These are phyloP conservation scores for Metarhizium rileyi DNA, from an alignment of 2,329 filamentous ascomycete genomes.

Conservation along the genomic window DNA sequence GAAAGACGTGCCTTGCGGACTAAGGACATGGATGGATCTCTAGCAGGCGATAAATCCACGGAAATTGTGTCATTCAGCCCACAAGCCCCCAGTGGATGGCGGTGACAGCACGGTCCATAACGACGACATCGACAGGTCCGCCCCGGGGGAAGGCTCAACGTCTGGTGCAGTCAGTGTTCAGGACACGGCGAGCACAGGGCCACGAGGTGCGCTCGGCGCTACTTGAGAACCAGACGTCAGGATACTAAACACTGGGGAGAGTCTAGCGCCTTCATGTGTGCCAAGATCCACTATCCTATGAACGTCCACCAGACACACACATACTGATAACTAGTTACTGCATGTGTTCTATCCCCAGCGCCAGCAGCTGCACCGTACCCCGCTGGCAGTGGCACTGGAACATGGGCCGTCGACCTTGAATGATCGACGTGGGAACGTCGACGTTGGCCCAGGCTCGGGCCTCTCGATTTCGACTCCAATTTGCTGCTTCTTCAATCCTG, in stretches of 20 bases:
- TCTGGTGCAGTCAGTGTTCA: too few species aligned
- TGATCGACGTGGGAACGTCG: neutral
- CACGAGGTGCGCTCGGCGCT: too few species aligned
- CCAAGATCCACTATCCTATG: neutral
- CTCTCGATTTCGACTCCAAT: neutral
- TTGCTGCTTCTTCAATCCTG: too few species aligned
- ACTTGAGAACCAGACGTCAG: too few species aligned
- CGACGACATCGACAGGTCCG: neutral
- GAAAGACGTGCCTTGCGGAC: neutral
- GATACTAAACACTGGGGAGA: neutral
- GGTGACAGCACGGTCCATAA: too few species aligned
- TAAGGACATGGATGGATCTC: neutral
- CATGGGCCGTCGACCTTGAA: neutral
- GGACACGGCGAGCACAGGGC: neutral
- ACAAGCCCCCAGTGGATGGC: neutral
- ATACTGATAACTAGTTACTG: too few species aligned
- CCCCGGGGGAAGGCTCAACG: too few species aligned
- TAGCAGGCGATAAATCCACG: neutral
- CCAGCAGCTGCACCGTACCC: neutral
- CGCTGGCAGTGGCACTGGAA: neutral
- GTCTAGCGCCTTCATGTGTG: neutral
- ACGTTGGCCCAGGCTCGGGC: neutral
- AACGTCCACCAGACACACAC: too few species aligned
- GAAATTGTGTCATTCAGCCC: neutral
- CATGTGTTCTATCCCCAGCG: neutral